Evolutionary conservation across 345 rosid genomes (phyloP).

Genomic region (Xanthoceras sorbifolium): DNA sequence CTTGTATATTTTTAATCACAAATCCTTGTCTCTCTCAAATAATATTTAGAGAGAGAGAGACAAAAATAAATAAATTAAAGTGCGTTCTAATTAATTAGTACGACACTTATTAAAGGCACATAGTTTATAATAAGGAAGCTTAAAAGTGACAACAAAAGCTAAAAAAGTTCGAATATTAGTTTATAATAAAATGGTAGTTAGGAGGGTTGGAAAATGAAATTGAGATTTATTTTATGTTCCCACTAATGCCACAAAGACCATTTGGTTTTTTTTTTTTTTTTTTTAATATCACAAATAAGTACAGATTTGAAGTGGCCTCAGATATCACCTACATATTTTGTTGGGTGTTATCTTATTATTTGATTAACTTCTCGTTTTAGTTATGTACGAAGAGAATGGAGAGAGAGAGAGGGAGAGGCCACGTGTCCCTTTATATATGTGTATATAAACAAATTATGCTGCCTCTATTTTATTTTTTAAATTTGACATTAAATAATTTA

Average conservation of each 20-base stretch:
- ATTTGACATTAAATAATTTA: too few relatives aligned
- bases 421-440: not conserved
- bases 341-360: not conserved
- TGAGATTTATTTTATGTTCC: not conserved
- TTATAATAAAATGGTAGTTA: not conserved
- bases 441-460: not conserved
- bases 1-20: not conserved
- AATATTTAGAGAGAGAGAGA: not conserved
- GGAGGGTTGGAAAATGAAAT: not conserved
- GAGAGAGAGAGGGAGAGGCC: not conserved
- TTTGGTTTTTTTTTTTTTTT: too few relatives aligned
- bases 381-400: not conserved
- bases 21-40: not conserved
- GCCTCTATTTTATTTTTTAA: too few relatives aligned
- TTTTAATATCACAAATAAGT: not conserved
- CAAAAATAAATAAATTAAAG: not conserved
- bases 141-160: not conserved
- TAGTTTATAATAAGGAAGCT: not conserved
- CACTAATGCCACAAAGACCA: not conserved
- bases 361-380: not conserved
- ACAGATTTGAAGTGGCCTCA: not conserved
- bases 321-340: not conserved
- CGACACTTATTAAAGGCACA: not conserved
- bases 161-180: not conserved
- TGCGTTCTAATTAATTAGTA: not conserved